phyloP scores from a whole-genome alignment of 179 eudicot genomes.

The Carnegiea gigantea region DNA sequence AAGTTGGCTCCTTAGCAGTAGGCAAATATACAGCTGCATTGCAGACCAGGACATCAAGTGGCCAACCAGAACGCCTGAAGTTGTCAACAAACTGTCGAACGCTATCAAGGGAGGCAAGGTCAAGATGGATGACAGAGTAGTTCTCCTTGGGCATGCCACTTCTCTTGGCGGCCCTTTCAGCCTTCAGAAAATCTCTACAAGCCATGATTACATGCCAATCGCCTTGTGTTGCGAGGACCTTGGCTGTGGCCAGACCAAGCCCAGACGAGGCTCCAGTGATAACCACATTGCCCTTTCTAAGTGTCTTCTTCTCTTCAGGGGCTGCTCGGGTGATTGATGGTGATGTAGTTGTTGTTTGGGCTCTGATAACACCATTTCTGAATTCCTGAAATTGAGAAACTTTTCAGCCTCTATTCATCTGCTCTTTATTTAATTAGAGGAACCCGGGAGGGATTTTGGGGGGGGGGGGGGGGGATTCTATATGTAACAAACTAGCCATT shows the following conservation, averaged over 20 bases:
- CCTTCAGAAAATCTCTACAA: constrained; percentile 68
- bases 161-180: constrained; percentile 64
- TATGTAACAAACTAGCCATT: no score
- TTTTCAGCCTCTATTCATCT: neutral
- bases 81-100: constrained; percentile 69
- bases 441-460: no score
- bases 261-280: constrained; percentile 80
- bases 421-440: neutral
- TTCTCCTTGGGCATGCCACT: constrained; percentile 52
- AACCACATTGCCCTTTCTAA: constrained; percentile 57
- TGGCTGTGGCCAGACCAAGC: constrained; percentile 67
- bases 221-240: constrained; percentile 48
- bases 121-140: constrained; percentile 60
- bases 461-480: no score
- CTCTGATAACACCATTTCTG: constrained; percentile 35
- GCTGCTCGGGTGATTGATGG: constrained; percentile 44
- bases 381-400: constrained; percentile 29
- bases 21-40: constrained; percentile 74
- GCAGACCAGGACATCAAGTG: constrained; percentile 71
- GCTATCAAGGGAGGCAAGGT: constrained; percentile 70
- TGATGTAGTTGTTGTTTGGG: constrained; percentile 48
- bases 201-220: constrained; percentile 71
- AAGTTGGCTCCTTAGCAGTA: constrained; percentile 63
- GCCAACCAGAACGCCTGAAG: constrained; percentile 53
- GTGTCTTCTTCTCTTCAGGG: constrained; percentile 49